Percentiles rank a stretch among this genome's conserved stretches.
Evolutionary conservation across 2,329 filamentous ascomycete genomes (phyloP).

Genomic region (Chaetomiaceae sp.): DNA sequence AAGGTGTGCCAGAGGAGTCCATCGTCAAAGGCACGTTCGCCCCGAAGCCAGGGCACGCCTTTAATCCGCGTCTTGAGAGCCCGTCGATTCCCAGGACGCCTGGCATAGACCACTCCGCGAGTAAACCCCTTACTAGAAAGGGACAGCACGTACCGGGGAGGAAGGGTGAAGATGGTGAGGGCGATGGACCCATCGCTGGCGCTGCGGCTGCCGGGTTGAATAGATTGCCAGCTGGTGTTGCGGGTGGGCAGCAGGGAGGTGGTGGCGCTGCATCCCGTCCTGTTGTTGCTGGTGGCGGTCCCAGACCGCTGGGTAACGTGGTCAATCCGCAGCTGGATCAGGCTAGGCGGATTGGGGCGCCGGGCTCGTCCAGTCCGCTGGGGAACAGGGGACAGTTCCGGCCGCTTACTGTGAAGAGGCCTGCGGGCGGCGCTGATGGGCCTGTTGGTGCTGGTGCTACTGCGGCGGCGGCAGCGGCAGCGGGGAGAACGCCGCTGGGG

Average conservation of each 20-base stretch:
- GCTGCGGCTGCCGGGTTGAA: too few relatives aligned
- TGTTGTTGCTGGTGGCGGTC: neutral
- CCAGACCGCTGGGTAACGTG: slow-evolving; percentile 31
- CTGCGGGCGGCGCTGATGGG: slow-evolving; percentile 34
- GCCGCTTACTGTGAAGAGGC: slow-evolving; percentile 56
- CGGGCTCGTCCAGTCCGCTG: slow-evolving; percentile 50
- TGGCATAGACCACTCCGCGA: slow-evolving; percentile 76
- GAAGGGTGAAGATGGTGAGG: slow-evolving; percentile 10
- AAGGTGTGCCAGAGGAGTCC: slow-evolving; percentile 48
- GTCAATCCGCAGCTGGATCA: slow-evolving; percentile 53
- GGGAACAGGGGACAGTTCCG: slow-evolving; percentile 56
- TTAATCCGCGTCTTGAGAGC: slow-evolving; percentile 71
- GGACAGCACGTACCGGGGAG: slow-evolving; percentile 48
- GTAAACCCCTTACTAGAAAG: slow-evolving; percentile 63
- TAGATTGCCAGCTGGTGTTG: neutral
- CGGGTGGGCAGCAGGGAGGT: neutral
- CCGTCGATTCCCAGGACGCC: slow-evolving; percentile 87
- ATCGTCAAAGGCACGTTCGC: slow-evolving; percentile 39
- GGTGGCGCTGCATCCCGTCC: neutral
- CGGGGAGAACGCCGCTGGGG: slow-evolving; percentile 42
- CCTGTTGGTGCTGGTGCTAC: slow-evolving; percentile 17
- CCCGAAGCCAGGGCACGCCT: slow-evolving; percentile 49
- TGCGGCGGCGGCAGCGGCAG: neutral
- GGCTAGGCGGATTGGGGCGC: slow-evolving; percentile 55
- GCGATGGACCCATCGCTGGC: too few relatives aligned